Evolutionary conservation across 225 moss, liverwort and hornwort genomes (phyloP).

Genomic region (Antitrichia curtipendula): DNA sequence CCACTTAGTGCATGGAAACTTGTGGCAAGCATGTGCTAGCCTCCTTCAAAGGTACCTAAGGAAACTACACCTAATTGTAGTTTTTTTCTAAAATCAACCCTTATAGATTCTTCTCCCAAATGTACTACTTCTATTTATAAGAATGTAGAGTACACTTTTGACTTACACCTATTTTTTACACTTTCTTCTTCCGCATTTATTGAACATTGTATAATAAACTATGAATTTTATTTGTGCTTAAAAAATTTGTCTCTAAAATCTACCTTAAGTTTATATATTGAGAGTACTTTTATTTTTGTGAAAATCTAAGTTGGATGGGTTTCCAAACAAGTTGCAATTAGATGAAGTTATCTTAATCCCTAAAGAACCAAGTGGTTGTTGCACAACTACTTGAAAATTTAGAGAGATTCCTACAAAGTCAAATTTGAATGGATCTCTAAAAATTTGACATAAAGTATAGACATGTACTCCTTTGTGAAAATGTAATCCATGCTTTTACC

Average conservation of each 20-base stretch:
- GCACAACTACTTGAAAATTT: background rate
- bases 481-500: background rate
- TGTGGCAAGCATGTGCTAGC: too few species aligned
- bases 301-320: background rate
- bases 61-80: too few species aligned
- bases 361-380: background rate
- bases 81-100: background rate
- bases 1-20: too few species aligned
- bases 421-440: too few species aligned
- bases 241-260: background rate
- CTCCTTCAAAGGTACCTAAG: background rate
- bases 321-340: background rate
- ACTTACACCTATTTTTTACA: background rate
- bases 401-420: accelerated
- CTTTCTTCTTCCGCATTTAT: background rate
- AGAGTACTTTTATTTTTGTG: background rate
- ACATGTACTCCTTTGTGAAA: background rate
- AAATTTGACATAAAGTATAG: too few species aligned
- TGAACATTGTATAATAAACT: background rate
- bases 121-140: background rate
- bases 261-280: background rate
- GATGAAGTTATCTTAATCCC: background rate
- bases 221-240: background rate
- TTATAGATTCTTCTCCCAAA: background rate
- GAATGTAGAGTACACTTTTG: background rate